Evolutionary conservation across 495 filamentous ascomycete species (phyloP), one percentile per base, ranked within the genome.

Genomic region (Podospora pseudocomata): DNA sequence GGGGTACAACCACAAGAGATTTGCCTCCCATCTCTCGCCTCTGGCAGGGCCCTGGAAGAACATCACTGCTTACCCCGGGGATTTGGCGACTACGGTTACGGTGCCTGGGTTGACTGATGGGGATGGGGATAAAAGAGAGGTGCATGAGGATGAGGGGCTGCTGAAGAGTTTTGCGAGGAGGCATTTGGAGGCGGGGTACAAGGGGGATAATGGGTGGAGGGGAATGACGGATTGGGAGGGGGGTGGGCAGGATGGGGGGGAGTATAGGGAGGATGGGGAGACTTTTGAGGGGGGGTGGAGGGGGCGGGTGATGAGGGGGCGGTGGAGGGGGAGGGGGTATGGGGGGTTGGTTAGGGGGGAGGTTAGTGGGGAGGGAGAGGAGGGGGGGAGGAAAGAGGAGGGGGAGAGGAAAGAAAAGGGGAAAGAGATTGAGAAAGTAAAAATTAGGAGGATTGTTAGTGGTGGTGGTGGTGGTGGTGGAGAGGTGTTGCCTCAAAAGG

Each of bases 141-240:
- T 76, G 19, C 77, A 78, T 60, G 67, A 78, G 3, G 78, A 71
- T 0, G 68, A 75, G 4, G 75, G 74, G 4, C 71, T 86, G 63
- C 53, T 70, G 26, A 65, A 55, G 18, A 49, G 63, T 71, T n/a
- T 64, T 84, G n/a, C 80, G 83, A 2, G 55, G 68, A 2, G 74
- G 74, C 19, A 71, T 78, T 16, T 49, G 39, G 39, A 49, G 39
- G 39, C 11, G 39, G 39, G 39, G 39, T 49, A 49, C 13, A 49
- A 49, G 0, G 9, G 15, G 15, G 39, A 18, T 49, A 13, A 13
- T 23, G 79, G 78, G 67, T 66, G 71, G 28, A 68, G 67, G n/a
- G 84, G 78, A 3, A 68, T 85, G 34, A 66, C 65, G 23, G 83
- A 85, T 64, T 86, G 84, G 84, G 79, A 84, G 63, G 75, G 76